Evolutionary conservation across 257 asterid genomes (phyloP).

Genomic region (Lycium barbarum): DNA sequence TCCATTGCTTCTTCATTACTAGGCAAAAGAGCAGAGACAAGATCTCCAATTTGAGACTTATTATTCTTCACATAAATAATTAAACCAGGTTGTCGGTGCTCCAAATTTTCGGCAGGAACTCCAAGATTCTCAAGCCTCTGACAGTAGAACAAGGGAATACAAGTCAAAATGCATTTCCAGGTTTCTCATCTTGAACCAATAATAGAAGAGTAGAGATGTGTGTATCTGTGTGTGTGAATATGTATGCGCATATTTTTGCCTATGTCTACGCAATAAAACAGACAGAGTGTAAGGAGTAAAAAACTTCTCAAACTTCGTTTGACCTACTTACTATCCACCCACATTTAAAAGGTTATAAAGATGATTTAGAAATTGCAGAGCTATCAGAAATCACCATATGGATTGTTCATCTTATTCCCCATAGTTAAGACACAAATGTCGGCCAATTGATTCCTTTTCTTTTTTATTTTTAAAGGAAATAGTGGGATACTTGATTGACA

Average conservation of each 20-base stretch:
- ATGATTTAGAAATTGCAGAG: background rate
- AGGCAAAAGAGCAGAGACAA: slow-evolving; percentile 77
- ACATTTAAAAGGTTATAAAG: slow-evolving; percentile 19
- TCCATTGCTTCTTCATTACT: slow-evolving; percentile 57
- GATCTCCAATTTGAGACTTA: slow-evolving; percentile 46
- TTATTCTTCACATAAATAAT: slow-evolving; percentile 65
- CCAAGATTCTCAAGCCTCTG: slow-evolving; percentile 86
- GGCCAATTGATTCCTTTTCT: too few relatives aligned
- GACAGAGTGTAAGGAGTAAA: background rate
- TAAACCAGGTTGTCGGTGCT: slow-evolving; percentile 62
- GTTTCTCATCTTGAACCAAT: slow-evolving; percentile 1
- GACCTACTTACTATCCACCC: slow-evolving; percentile 7
- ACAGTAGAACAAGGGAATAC: slow-evolving; percentile 30
- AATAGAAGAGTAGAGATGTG: background rate
- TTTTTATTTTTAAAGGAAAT: background rate
- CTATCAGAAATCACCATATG: background rate
- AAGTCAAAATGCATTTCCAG: background rate
- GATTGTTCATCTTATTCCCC: background rate
- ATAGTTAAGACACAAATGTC: background rate
- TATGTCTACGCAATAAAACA: slow-evolving; percentile 9
- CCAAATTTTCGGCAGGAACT: slow-evolving; percentile 58
- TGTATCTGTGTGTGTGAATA: background rate
- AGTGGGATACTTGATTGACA: background rate
- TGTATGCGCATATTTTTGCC: background rate
- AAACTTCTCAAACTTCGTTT: slow-evolving; percentile 19